Base-by-base conservation (phyloP, 345 rosid species). In the Eutrema heterophyllum region DNA sequence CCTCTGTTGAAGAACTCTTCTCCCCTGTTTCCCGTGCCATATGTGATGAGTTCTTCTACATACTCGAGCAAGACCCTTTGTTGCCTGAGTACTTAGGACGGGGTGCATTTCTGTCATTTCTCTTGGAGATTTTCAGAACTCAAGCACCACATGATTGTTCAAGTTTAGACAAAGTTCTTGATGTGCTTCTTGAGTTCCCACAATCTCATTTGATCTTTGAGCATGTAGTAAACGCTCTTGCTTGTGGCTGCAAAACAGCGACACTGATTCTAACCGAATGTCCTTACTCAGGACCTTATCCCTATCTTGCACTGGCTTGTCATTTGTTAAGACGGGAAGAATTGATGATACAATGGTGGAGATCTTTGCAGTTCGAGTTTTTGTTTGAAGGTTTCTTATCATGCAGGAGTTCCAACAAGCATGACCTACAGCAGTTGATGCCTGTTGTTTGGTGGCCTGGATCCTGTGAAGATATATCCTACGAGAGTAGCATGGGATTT, bases 401-500 rank as follows among this genome's bases (percentile, higher is more conserved):
- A 8, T 85, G 79, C 50, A 86, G 87, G 82, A 86, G 74, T 74
- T 87, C 92, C 67, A 95, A 85, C 75, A 88, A 82, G 74, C 93
- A 86, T 82, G 99, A 95, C 72, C 89, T 95, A 59, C 97, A 89
- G 74, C 80, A 82, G 70, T 74, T 95, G 76, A 82, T 95, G 84
- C 97, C 97, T 70, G 87, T 89, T 81, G 96, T 92, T 79, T 95
- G 97, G 97, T 95, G 99, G 99, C 92, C 97, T 83, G 92, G 99
- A 58, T 89, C 97, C 64, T 84, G 79, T 74, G 99, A 95, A 79
- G 97, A 88, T 70, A 69, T 83, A 32, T 88, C 92, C 56, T 61
- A 75, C 63, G 97, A 89, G 84, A 83, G 80, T 75, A 88, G 97
- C 83, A 89, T 95, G 99, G 67, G 80, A 57, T 79, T 95, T 81